These are phyloP conservation scores for Rhizopogon rudus DNA, from an alignment of 768 basidiomycete genomes.

Conservation along the genomic window DNA sequence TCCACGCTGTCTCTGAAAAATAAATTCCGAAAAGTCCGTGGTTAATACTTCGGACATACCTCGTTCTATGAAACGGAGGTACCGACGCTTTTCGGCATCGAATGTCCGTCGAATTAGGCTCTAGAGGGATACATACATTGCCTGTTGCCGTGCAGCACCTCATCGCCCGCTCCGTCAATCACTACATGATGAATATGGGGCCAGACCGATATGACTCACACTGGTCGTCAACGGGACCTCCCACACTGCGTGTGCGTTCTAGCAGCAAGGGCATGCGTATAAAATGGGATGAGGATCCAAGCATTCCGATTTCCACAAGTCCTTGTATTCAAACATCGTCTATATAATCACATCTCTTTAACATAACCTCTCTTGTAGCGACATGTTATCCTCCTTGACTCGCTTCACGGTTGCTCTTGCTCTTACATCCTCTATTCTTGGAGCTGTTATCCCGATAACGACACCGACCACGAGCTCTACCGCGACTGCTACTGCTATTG, in stretches of 20 bases:
- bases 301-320: neutral
- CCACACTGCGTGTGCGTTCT: neutral
- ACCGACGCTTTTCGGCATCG: neutral
- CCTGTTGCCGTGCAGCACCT: neutral
- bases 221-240: neutral
- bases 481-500: neutral
- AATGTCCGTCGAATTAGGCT: no score
- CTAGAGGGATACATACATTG: no score
- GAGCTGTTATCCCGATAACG: conserved; percentile 7
- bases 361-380: neutral
- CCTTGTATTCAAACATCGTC: neutral
- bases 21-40: neutral
- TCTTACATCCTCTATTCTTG: conserved; percentile 11
- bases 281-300: neutral
- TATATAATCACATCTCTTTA: neutral
- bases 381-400: neutral
- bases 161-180: neutral
- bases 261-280: neutral
- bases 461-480: neutral
- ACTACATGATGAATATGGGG: neutral
- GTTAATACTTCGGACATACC: neutral
- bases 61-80: neutral
- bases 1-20: no score
- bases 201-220: neutral
- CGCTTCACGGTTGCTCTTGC: neutral